A percentile compares a stretch with the other conserved stretches of the same genome.
Conservation (phyloP, 495 filamentous ascomycete species). For the Elasticomyces elasticus region DNA sequence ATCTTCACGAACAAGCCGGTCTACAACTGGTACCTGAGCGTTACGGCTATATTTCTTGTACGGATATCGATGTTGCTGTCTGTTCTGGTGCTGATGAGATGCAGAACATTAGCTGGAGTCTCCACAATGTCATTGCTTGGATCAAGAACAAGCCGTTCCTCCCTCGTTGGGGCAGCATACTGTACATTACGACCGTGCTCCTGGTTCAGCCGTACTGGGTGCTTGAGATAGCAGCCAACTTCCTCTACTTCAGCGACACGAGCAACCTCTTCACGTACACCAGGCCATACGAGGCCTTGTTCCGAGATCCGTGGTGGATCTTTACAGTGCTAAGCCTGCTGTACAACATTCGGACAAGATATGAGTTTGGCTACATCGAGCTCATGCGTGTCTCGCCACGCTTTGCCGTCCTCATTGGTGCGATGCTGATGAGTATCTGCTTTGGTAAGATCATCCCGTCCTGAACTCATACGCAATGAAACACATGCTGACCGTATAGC, state of each 20-base stretch:
- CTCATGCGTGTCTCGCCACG: conserved; percentile 43
- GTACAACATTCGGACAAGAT: conserved; percentile 45
- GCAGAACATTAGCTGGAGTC: conserved; percentile 25
- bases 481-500: no score
- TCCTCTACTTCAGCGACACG: conserved; percentile 29
- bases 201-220: conserved; percentile 33
- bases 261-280: conserved; percentile 39
- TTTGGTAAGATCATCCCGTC: no score
- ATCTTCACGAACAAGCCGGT: conserved; percentile 28
- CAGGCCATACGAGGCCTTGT: conserved; percentile 44
- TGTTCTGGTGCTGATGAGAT: background rate
- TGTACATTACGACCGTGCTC: conserved; percentile 32
- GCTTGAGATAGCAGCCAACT: conserved; percentile 33
- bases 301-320: conserved; percentile 52
- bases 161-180: conserved; percentile 15
- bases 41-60: conserved; percentile 27
- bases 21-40: conserved; percentile 31
- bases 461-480: no score
- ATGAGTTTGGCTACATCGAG: conserved; percentile 41
- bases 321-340: conserved; percentile 43
- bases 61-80: background rate
- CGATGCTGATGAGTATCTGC: conserved; percentile 45
- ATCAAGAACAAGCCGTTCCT: conserved; percentile 35
- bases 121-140: conserved; percentile 36
- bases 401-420: conserved; percentile 45